Evolutionary conservation across 2,329 filamentous ascomycete species (phyloP).

Genomic region (Colletotrichum lupini): DNA sequence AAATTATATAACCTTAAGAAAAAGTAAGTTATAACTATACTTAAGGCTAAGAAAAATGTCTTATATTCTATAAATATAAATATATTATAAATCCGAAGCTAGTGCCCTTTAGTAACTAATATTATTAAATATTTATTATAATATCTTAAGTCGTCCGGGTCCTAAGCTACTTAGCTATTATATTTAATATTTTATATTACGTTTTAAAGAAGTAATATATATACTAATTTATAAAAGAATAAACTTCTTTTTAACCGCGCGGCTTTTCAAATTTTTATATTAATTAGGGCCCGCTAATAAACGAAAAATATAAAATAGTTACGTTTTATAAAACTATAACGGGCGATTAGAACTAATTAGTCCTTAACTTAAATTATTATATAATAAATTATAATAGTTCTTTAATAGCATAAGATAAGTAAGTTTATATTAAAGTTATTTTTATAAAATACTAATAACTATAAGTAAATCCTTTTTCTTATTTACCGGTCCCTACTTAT

Average conservation of each 20-base stretch:
- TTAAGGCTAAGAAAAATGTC: not conserved
- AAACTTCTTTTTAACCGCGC: not conserved
- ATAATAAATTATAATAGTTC: not conserved
- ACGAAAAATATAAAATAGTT: slow-evolving; percentile 1
- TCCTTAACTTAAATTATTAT: slow-evolving; percentile 1
- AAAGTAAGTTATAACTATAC: not conserved
- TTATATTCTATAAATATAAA: not conserved
- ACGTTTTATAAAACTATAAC: not conserved
- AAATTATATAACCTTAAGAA: not conserved
- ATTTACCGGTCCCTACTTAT: not conserved
- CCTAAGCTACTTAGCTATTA: not conserved
- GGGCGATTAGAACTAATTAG: not conserved
- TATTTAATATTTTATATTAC: not conserved
- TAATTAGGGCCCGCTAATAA: not conserved
- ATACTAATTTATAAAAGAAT: not conserved
- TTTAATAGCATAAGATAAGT: not conserved
- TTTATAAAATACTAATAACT: no score
- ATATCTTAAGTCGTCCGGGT: not conserved
- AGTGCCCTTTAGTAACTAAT: not conserved
- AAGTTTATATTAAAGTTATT: not conserved
- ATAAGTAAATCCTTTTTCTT: no score
- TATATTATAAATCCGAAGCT: not conserved
- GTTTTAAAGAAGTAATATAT: not conserved
- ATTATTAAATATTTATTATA: not conserved
- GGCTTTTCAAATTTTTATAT: not conserved